Evolutionary conservation across 805 yeast species (phyloP), one percentile per base, ranked within the genome.

Genomic region (Sugiyamaella americana): DNA sequence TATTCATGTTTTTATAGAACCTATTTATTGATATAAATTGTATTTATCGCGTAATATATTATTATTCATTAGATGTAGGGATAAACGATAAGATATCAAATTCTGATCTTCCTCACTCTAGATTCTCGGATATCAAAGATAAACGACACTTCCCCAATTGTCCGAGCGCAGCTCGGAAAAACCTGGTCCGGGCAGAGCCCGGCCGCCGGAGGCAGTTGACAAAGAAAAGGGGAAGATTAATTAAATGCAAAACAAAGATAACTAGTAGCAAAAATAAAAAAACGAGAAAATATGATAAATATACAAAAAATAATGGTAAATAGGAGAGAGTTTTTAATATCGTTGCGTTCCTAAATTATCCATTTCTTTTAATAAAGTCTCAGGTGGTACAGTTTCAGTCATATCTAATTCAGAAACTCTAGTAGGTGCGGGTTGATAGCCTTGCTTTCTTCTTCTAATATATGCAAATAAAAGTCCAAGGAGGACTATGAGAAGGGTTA

Each of bases 351-450:
- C 37, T 35, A 35, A 10, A 11, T 20, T 68, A 68, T 11, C 74
- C 67, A 54, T 68, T 67, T 55, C 75, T 49, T 67, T 69, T 59
- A 74, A 61, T 37, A 80, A 60, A 48, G 70, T 72, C 46, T 70
- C 78, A 3, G 84, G 85, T 1, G 86, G 85, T 34, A 79, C 79
- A 5, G 78, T 74, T 48, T 73, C 72, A 37, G 78, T 62, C 84
- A 80, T 79, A 47, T 76, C 80, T 20, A 74, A 71, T 49, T 78
- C 84, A 40, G 77, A 76, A 24, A 76, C 79, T 51, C 83, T 70
- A n/a, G 76, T 74, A 40, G 72, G 67, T 24, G 79, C 56, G 11
- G 79, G 72, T 34, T 61, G 63, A 53, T 75, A 71, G 3, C 67
- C 64, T 13, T 71, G 72, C 5, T 66, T 61, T 36, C 69, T 62